Percentiles rank a stretch among this genome's conserved stretches.
These are phyloP conservation scores for Plasmopara viticola DNA, from an alignment of 352 stramenopile species.

Conservation along the genomic window DNA sequence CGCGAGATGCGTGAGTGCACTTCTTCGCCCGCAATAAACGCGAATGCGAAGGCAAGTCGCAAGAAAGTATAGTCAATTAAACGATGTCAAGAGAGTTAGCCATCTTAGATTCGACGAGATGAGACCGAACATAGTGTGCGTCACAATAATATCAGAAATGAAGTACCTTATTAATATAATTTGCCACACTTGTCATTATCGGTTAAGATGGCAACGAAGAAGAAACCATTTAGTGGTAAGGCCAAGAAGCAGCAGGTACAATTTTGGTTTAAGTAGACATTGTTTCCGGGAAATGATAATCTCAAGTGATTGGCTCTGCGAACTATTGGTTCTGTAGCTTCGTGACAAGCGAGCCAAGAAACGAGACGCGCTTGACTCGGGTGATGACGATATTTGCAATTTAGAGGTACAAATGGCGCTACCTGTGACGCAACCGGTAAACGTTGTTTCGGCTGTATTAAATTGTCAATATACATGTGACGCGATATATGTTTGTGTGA, in stretches of 20 bases:
- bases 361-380: constrained; percentile 22
- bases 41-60: constrained; percentile 24
- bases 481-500: background rate
- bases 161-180: background rate
- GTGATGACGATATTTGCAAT: constrained; percentile 9
- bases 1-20: constrained; percentile 78
- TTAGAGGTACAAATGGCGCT: constrained; percentile 1
- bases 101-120: constrained; percentile 8
- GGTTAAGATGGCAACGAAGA: constrained; percentile 32
- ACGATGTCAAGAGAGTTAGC: constrained; percentile 9
- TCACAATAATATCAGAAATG: constrained; percentile 7
- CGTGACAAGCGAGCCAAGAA: constrained; percentile 71
- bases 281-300: too few species aligned
- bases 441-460: background rate
- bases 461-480: background rate
- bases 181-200: too few species aligned
- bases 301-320: too few species aligned
- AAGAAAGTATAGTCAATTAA: constrained; percentile 27
- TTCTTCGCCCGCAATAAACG: constrained; percentile 66
- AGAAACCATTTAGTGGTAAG: constrained; percentile 84
- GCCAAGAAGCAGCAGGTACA: constrained; percentile 82
- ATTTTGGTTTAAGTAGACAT: background rate
- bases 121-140: constrained; percentile 10
- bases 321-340: constrained; percentile 28
- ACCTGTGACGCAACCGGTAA: constrained; percentile 14